Evolutionary conservation across 345 rosid species (phyloP).

Genomic region (Gynandropsis gynandra): DNA sequence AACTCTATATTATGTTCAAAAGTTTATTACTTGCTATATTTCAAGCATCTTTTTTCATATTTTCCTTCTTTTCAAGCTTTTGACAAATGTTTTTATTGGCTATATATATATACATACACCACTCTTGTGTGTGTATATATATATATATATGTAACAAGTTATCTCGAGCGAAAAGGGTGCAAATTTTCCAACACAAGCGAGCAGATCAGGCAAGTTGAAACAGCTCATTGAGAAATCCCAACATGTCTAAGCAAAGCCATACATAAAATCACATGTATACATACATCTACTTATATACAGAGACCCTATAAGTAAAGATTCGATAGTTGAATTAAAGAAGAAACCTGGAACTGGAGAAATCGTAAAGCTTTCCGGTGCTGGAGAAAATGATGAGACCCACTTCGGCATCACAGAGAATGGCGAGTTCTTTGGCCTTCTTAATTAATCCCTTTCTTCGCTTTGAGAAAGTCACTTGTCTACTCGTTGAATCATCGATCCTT

Average conservation of each 20-base stretch:
- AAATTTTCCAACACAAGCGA: background rate
- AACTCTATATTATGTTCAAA: too few species aligned
- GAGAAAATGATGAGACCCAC: slow-evolving; percentile 37
- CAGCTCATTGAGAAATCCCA: slow-evolving; percentile 12
- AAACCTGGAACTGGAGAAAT: slow-evolving; percentile 36
- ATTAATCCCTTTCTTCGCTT: slow-evolving; percentile 36
- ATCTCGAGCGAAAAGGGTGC: slow-evolving; percentile 18
- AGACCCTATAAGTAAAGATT: slow-evolving; percentile 7
- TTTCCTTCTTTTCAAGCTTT: background rate
- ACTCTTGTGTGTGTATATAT: slow-evolving; percentile 14
- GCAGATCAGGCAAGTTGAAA: slow-evolving; percentile 14
- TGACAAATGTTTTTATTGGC: slow-evolving; percentile 12
- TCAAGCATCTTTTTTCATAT: slow-evolving; percentile 4
- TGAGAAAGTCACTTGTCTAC: slow-evolving; percentile 42
- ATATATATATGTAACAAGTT: slow-evolving; percentile 19
- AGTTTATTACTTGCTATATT: too few species aligned
- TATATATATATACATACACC: slow-evolving; percentile 13
- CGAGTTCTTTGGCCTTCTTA: slow-evolving; percentile 36
- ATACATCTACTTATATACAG: background rate
- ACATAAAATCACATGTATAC: slow-evolving; percentile 15
- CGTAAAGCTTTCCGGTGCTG: slow-evolving; percentile 34
- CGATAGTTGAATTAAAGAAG: slow-evolving; percentile 12
- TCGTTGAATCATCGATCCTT: slow-evolving; percentile 37
- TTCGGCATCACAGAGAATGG: slow-evolving; percentile 36
- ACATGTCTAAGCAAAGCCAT: background rate